Evolutionary conservation across 2,329 filamentous ascomycete species (phyloP), one percentile per base, ranked within the genome.

Genomic region (Colletotrichum sansevieriae): DNA sequence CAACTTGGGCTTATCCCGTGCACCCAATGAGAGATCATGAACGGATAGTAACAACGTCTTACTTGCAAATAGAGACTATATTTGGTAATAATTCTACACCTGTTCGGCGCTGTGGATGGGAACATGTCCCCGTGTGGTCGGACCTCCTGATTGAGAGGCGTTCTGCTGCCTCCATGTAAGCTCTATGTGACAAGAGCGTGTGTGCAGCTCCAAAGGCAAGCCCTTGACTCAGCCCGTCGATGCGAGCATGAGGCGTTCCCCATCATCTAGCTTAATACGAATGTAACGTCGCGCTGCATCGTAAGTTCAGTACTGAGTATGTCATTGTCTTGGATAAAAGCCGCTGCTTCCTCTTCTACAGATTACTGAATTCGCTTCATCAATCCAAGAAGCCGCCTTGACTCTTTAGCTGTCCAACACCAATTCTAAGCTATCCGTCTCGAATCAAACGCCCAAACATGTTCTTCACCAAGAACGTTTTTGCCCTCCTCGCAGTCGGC

Each of bases 261-360:
- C 11, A 22, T 15, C 35, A 18, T 56, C 11, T 5, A 41, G 35
- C 52, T 56, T 18, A 56, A 56, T 56, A 56, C 18, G 52, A 56
- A 56, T 56, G 52, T 41, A 56, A 56, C 52, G 52, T 56, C 35
- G 52, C 52, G 35, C 12, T n/a, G 33, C 33, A 22, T 35, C 35
- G 11, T 12, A 9, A 56, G 35, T n/a, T 10, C 13, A 22, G 52
- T n/a, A 56, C 18, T 15, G 13, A n/a, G 12, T 11, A 22, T 37
- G n/a, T 56, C 52, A 25, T 18, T 8, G 35, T 11, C 11, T n/a
- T 39, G 10, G 9, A 56, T 41, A 39, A 56, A 37, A 54, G 13
- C 49, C 13, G 37, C 49, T 12, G 15, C 18, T 2, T 37, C 49
- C 49, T n/a, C 15, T 18, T 25, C 49, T 4, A 5, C 18, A 35